These are phyloP conservation scores for Amphicarpaea edgeworthii DNA, from an alignment of 306 rosid genomes.

Conservation along the genomic window DNA sequence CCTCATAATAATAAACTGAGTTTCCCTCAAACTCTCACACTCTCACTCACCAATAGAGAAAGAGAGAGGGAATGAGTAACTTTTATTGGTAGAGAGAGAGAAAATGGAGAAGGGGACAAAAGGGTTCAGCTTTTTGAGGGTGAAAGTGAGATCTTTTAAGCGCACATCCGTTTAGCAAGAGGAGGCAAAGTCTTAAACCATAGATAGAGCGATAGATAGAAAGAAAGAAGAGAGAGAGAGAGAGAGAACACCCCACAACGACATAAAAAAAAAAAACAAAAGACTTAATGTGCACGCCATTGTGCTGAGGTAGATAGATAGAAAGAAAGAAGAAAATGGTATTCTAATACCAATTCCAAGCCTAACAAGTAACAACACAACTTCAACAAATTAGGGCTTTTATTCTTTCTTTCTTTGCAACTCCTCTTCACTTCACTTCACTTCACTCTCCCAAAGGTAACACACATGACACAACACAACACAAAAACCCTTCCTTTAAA, in stretches of 20 bases:
- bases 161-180: slow-evolving; percentile 48
- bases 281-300: slow-evolving; percentile 61
- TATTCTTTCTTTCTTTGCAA: slow-evolving; percentile 6
- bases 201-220: neutral
- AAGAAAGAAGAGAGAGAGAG: neutral
- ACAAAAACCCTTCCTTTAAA: slow-evolving; percentile 17
- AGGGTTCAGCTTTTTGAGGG: slow-evolving; percentile 63
- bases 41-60: slow-evolving; percentile 38
- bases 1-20: slow-evolving; percentile 77
- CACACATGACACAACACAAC: neutral
- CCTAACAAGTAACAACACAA: slow-evolving; percentile 18
- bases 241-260: neutral
- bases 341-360: neutral
- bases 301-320: slow-evolving; percentile 23
- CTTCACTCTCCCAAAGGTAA: slow-evolving; percentile 37
- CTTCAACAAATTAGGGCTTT: slow-evolving; percentile 49
- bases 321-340: neutral
- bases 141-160: slow-evolving; percentile 61
- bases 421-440: slow-evolving; percentile 7
- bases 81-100: slow-evolving; percentile 41
- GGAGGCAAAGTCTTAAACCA: slow-evolving; percentile 23
- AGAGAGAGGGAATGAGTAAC: slow-evolving; percentile 23
- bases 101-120: slow-evolving; percentile 49
- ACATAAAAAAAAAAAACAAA: neutral
- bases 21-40: slow-evolving; percentile 42